phyloP scores from a whole-genome alignment of 2,329 filamentous ascomycete species.

The Neonectria magnoliae region DNA sequence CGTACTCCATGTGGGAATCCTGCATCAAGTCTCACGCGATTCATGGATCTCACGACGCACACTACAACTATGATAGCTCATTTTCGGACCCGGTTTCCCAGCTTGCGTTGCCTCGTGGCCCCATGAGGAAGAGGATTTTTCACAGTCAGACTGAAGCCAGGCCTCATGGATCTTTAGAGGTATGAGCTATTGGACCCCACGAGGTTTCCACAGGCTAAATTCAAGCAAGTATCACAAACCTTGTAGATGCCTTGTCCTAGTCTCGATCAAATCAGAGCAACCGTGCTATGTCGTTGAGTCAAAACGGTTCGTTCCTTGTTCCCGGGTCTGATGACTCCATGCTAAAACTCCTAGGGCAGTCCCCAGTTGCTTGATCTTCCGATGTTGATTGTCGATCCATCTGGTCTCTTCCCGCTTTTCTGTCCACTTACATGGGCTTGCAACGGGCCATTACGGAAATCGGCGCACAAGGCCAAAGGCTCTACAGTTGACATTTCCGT shows the following conservation, averaged over 20 bases:
- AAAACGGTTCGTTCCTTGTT: neutral
- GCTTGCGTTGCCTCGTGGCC: neutral
- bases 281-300: neutral
- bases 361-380: neutral
- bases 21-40: neutral
- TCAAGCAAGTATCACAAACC: neutral
- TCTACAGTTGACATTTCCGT: neutral
- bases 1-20: neutral
- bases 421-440: neutral
- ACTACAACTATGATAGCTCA: neutral
- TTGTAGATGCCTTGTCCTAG: neutral
- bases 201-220: neutral
- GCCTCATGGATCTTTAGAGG: neutral
- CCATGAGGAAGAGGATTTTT: neutral
- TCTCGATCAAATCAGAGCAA: neutral
- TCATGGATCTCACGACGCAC: neutral
- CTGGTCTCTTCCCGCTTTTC: conserved; percentile 2
- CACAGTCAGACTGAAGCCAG: neutral
- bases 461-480: neutral
- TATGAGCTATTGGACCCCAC: neutral
- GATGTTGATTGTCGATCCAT: neutral
- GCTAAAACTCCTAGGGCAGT: neutral
- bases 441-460: neutral
- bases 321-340: neutral
- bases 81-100: neutral